Conservation (phyloP, 768 basidiomycete genomes). For the Calocybe gangraenosa region DNA sequence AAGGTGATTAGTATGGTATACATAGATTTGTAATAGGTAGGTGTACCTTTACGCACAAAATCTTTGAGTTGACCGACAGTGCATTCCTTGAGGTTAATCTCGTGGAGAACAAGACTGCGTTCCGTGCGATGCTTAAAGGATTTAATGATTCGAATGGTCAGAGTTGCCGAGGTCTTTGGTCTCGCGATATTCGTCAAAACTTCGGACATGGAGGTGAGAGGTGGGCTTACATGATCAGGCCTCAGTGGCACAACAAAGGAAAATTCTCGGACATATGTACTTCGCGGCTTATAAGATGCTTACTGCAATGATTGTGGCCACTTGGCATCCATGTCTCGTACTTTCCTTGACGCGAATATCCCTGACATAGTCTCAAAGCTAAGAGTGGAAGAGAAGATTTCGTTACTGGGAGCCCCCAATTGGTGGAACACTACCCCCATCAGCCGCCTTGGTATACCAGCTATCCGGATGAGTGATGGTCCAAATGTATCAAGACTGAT, state of each 20-base stretch:
- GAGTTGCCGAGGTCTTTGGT: slow-evolving; percentile 71
- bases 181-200: slow-evolving; percentile 59
- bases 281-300: neutral
- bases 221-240: neutral
- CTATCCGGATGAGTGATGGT: slow-evolving; percentile 69
- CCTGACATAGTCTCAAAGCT: slow-evolving; percentile 49
- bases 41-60: slow-evolving; percentile 57
- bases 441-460: slow-evolving; percentile 55
- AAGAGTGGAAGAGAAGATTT: slow-evolving; percentile 59
- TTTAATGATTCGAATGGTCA: slow-evolving; percentile 93
- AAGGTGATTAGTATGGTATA: slow-evolving; percentile 9
- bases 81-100: slow-evolving; percentile 73
- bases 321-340: slow-evolving; percentile 23
- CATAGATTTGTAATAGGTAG: slow-evolving; percentile 5
- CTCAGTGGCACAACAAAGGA: neutral
- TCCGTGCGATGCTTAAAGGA: slow-evolving; percentile 92
- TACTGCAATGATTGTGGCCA: no score
- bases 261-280: slow-evolving; percentile 1
- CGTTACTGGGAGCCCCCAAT: slow-evolving; percentile 58
- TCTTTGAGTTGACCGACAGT: slow-evolving; percentile 81
- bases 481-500: slow-evolving; percentile 44
- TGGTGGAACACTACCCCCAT: slow-evolving; percentile 69
- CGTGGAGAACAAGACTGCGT: slow-evolving; percentile 78
- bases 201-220: slow-evolving; percentile 23
- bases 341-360: slow-evolving; percentile 53